A percentile compares a stretch with the other conserved stretches of the same genome.
Conservation (phyloP, 2,329 filamentous ascomycete species). For the Clarireedia homoeocarpa region DNA sequence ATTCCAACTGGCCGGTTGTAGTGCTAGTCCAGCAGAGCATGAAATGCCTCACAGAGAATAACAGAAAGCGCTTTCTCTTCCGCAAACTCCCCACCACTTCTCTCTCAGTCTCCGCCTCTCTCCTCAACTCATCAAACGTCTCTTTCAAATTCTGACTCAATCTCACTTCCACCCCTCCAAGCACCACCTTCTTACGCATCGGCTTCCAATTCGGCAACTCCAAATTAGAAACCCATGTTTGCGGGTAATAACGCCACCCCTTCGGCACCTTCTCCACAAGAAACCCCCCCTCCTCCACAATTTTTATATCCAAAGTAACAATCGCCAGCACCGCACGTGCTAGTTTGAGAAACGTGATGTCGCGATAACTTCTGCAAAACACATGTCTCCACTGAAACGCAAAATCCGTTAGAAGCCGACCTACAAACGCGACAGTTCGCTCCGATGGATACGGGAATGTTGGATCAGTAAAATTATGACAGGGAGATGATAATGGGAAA, state of each 20-base stretch:
- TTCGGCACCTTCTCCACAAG: too few relatives aligned
- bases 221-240: background rate
- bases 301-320: background rate
- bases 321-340: background rate
- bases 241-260: too few relatives aligned
- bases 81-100: background rate
- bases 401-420: background rate
- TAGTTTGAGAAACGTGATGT: background rate
- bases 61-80: background rate
- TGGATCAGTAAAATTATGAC: background rate
- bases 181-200: too few relatives aligned
- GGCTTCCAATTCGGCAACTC: background rate
- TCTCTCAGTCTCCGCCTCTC: background rate
- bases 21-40: background rate
- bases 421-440: background rate
- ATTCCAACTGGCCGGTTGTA: background rate
- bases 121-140: background rate
- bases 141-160: too few relatives aligned
- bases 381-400: background rate
- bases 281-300: background rate
- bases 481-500: background rate
- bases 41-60: background rate
- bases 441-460: background rate
- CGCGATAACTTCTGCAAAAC: background rate
- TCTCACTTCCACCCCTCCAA: too few relatives aligned